Base-by-base conservation (phyloP, 2,329 filamentous ascomycete genomes). In the Ophiostoma populinum region DNA sequence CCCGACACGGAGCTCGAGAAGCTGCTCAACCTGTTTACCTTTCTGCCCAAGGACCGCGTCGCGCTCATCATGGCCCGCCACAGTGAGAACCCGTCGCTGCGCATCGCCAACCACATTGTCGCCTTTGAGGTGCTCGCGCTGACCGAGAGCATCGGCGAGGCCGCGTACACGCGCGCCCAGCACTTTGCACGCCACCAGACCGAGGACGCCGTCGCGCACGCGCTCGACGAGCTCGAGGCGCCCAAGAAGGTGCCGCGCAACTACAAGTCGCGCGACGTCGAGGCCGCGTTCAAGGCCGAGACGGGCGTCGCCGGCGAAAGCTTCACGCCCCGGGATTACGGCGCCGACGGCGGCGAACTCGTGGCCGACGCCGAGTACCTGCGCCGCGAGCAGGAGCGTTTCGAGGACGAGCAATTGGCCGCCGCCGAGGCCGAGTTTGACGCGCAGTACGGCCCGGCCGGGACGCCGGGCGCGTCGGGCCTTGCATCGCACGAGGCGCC, bases 11-110 rank as follows among this genome's bases (percentile, higher is more conserved):
- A 92, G 36, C 73, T 95, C 4, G 80, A 85, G 54, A 67, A 64
- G 21, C 78, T 92, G 42, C 63, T 98, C 26, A 87, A 81, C 50
- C 68, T 93, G 16, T 85, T 98, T 51, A 98, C 90, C 0, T 93
- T 98, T 51, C 55, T 93, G 24, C 80, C 87, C 1, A 46, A 80
- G 2, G 49, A 64, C 7, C 54, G 71, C n/a, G 92, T 98, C 43
- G 50, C 63, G 3, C 48, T 60, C 11, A 54, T 80, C 35, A 80
- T 95, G 69, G 52, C 60, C 21, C 53, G 76, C 42, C 86, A 95
- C 45, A 56, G 55, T 7, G 43, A 62, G 19, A 67, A 86, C 37
- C 80, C 80, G 0, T 66, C 74, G 1, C 72, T 76, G 55, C 73
- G 90, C 20, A 52, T 72, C 37, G 85, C 87, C 3, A 87, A 98